phyloP scores from a whole-genome alignment of 108 stramenopile species.

The Craspedostauros australis region DNA sequence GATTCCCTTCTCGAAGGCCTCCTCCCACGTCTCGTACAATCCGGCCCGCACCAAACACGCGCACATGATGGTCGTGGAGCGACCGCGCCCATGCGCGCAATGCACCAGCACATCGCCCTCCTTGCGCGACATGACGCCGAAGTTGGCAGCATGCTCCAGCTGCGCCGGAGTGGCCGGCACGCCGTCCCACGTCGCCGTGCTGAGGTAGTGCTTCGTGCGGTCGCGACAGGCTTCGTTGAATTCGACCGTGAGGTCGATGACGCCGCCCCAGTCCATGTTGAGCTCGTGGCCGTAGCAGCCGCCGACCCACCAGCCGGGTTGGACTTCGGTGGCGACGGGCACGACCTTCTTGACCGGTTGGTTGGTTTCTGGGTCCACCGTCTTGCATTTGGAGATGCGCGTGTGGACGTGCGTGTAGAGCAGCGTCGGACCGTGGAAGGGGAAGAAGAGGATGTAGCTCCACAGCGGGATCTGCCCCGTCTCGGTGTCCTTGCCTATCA shows the following conservation, averaged over 20 bases:
- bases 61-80: slow-evolving; percentile 80
- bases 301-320: slow-evolving; percentile 85
- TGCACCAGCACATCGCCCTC: slow-evolving; percentile 75
- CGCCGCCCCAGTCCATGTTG: slow-evolving; percentile 70
- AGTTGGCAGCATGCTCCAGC: slow-evolving; percentile 70
- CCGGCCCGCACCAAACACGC: slow-evolving; percentile 84
- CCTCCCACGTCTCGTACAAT: slow-evolving; percentile 66
- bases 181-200: slow-evolving; percentile 82
- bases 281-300: slow-evolving; percentile 76
- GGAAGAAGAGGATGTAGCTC: slow-evolving; percentile 62
- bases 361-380: slow-evolving; percentile 19
- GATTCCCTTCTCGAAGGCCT: slow-evolving; percentile 82
- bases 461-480: slow-evolving; percentile 70
- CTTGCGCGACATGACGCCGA: slow-evolving; percentile 61
- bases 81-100: slow-evolving; percentile 81
- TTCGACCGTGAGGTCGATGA: slow-evolving; percentile 84
- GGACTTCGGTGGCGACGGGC: slow-evolving; percentile 76
- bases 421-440: slow-evolving; percentile 65
- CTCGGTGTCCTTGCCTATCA: slow-evolving; percentile 68
- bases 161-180: slow-evolving; percentile 73
- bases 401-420: slow-evolving; percentile 73
- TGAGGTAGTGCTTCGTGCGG: slow-evolving; percentile 50
- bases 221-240: slow-evolving; percentile 72
- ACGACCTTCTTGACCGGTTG: slow-evolving; percentile 38
- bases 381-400: slow-evolving; percentile 29